phyloP scores from a whole-genome alignment of 1,284 basidiomycete genomes.

The Lentinus polychrous region DNA sequence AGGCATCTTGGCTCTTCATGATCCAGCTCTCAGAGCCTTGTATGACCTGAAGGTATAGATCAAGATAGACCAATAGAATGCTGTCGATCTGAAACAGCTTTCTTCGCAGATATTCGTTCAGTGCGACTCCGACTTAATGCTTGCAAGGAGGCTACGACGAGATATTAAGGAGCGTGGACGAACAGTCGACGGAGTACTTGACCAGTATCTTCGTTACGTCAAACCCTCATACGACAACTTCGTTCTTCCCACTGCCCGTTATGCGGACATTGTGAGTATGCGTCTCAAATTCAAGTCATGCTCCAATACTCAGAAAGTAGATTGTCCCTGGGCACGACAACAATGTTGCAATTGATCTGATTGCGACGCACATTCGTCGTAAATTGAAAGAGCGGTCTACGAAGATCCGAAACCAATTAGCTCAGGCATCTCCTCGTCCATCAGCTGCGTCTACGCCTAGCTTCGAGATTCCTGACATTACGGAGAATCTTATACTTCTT shows the following conservation, averaged over 20 bases:
- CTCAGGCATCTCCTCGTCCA: conserved; percentile 27
- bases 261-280: conserved; percentile 77
- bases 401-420: conserved; percentile 70
- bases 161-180: conserved; percentile 88
- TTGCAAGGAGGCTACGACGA: conserved; percentile 84
- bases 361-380: conserved; percentile 84
- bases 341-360: conserved; percentile 87
- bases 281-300: background rate
- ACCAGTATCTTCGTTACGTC: conserved; percentile 92
- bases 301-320: conserved; percentile 39
- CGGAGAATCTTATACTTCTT: conserved; percentile 59
- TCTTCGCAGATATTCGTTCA: conserved; percentile 66
- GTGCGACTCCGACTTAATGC: conserved; percentile 96
- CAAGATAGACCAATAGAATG: background rate
- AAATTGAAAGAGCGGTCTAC: conserved; percentile 77
- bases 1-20: conserved; percentile 88
- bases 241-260: conserved; percentile 81
- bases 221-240: conserved; percentile 94
- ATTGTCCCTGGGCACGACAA: conserved; percentile 90
- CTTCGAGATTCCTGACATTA: conserved; percentile 18
- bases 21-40: conserved; percentile 68
- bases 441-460: conserved; percentile 5
- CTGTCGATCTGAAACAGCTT: background rate
- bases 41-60: conserved; percentile 84
- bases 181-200: conserved; percentile 80